phyloP scores from a whole-genome alignment of 2,329 filamentous ascomycete genomes.

The Aspergillus terreus region DNA sequence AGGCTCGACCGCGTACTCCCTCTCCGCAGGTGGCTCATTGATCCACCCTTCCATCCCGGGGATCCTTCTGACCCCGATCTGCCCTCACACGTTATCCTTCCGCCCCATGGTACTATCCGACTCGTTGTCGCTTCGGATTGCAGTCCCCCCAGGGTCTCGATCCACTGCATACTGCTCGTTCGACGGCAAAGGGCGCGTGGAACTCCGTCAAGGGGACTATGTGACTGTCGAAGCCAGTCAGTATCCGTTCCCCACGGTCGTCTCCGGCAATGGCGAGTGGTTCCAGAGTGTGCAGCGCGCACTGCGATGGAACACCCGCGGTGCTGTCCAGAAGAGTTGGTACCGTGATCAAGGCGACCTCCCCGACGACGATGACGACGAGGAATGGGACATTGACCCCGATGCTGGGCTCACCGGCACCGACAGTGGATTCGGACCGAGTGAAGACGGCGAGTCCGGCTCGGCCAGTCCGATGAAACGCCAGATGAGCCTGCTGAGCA shows the following conservation, averaged over 20 bases:
- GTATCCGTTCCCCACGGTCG: slow-evolving; percentile 95
- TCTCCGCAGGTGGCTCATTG: slow-evolving; percentile 90
- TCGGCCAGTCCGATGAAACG: slow-evolving; percentile 64
- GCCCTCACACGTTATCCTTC: slow-evolving; percentile 94
- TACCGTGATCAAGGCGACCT: slow-evolving; percentile 44
- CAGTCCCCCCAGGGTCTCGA: slow-evolving; percentile 77
- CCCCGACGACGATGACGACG: slow-evolving; percentile 51
- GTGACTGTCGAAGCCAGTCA: slow-evolving; percentile 95
- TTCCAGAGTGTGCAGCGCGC: slow-evolving; percentile 93
- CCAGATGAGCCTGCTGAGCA: slow-evolving; percentile 70
- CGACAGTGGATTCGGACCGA: slow-evolving; percentile 51
- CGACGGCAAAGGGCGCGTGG: slow-evolving; percentile 92
- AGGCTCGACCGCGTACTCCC: slow-evolving; percentile 87
- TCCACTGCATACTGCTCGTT: slow-evolving; percentile 96
- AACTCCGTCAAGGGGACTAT: slow-evolving; percentile 87
- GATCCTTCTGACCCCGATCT: slow-evolving; percentile 94
- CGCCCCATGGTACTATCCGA: slow-evolving; percentile 97
- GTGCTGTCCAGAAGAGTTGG: slow-evolving; percentile 87
- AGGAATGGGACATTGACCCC: slow-evolving; percentile 92
- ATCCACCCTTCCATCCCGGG: slow-evolving; percentile 96
- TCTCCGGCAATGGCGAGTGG: slow-evolving; percentile 87
- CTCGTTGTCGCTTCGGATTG: slow-evolving; percentile 85
- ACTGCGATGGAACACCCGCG: slow-evolving; percentile 89
- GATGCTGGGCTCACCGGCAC: slow-evolving; percentile 50
- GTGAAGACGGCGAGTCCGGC: slow-evolving; percentile 60